Evolutionary conservation across 192 early-diverging fungal species (phyloP).

Genomic region (Backusella morwellensis): DNA sequence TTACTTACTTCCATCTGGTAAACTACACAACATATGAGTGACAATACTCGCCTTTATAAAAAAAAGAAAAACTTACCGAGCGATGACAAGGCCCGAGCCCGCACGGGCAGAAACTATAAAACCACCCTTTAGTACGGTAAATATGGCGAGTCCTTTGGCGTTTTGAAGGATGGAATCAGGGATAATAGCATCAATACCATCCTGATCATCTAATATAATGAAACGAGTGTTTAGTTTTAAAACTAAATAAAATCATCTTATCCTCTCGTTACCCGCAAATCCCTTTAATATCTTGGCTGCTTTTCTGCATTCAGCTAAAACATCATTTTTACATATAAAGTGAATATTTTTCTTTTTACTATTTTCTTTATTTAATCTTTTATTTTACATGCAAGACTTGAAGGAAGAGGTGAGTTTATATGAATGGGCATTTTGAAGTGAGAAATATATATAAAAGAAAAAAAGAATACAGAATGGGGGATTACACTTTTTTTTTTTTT

Average conservation of each 20-base stretch:
- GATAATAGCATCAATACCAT: conserved; percentile 66
- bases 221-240: background rate
- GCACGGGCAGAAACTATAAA: conserved; percentile 88
- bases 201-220: conserved; percentile 17
- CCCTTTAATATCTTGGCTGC: conserved; percentile 24
- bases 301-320: conserved; percentile 25
- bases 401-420: conserved; percentile 41
- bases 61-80: conserved; percentile 46
- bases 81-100: conserved; percentile 88
- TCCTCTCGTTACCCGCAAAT: conserved; percentile 19
- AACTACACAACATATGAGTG: conserved; percentile 25
- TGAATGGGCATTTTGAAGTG: background rate
- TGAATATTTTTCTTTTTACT: background rate
- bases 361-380: background rate
- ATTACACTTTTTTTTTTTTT: background rate
- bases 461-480: background rate
- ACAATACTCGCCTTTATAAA: background rate
- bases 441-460: background rate
- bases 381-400: conserved; percentile 28
- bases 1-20: conserved; percentile 70
- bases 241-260: too few species aligned
- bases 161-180: conserved; percentile 61
- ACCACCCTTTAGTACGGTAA: conserved; percentile 92
- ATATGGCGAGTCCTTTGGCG: conserved; percentile 88
- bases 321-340: background rate